Conservation (phyloP, 2,329 filamentous ascomycete species). For the Phialophora chinensis region DNA sequence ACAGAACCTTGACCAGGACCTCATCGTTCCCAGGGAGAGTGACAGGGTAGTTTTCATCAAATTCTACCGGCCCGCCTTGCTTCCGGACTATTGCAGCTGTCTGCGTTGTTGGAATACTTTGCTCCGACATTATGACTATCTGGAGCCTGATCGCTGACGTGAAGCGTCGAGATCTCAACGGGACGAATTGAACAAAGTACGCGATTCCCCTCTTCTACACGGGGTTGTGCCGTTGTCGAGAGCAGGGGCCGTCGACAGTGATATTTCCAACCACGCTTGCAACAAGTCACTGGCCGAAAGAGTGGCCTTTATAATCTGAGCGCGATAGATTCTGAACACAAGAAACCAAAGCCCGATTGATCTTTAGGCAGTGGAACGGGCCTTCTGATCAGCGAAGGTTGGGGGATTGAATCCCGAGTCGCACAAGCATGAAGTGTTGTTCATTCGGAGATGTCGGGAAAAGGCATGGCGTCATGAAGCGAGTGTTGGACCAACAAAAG, state of each 20-base stretch:
- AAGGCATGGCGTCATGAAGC: background rate
- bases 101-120: constrained; percentile 40
- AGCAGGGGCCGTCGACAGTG: background rate
- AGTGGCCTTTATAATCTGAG: background rate
- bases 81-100: constrained; percentile 51
- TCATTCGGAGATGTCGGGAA: background rate
- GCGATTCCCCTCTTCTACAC: background rate
- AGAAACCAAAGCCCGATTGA: background rate
- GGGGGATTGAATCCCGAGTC: background rate
- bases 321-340: background rate
- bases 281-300: background rate
- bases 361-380: background rate
- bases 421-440: background rate
- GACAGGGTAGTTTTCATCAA: constrained; percentile 52
- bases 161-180: background rate
- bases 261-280: background rate
- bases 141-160: background rate
- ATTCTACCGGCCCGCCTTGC: constrained; percentile 50
- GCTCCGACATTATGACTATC: constrained; percentile 23
- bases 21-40: constrained; percentile 49
- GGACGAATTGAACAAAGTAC: background rate
- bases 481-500: background rate
- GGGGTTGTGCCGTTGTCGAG: background rate
- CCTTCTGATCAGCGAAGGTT: constrained; percentile 2
- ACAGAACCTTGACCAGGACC: constrained; percentile 54